Evolutionary conservation across 345 rosid genomes (phyloP), one percentile per base, ranked within the genome.

Genomic region (Lenwebbia sp.): DNA sequence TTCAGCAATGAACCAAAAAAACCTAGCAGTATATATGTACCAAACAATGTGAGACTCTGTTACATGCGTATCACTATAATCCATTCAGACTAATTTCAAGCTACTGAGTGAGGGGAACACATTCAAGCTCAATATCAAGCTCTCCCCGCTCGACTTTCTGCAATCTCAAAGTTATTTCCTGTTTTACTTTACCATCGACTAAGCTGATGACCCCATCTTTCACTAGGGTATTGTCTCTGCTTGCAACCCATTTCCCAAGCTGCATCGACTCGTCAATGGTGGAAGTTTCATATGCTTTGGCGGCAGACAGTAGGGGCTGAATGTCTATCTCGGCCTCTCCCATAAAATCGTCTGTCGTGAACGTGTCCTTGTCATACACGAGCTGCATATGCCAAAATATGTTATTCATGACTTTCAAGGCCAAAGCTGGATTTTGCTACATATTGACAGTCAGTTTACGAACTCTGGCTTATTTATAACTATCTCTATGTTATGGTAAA

Each of bases 251-350:
- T 88, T 93, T 94, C 82, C 98, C 97, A 2, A 96, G 94, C 89
- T 92, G 95, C 90, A 89, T 93, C 6, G 99, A 84, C 85, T 94
- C 97, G 1, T 56, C 57, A 56, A 92, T 89, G 52, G 90, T 87
- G 21, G 95, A 94, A 12, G 82, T 87, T 91, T 97, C 98, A 40
- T 88, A 90, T 41, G 97, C 98, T 92, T 90, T 93, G 30, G 99
- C 98, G n/a, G 97, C 96, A 76, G 91, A 53, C 40, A 97, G 92
- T 84, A 97, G 92, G 13, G 99, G 96, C 88, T 97, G 98, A 85
- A 96, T 97, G 91, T 97, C 98, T n/a, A 97, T 95, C 91, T 97
- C 99, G 1, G 99, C 97, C 84, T 96, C 99, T 54, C 99, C 99
- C 99, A 96, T 97, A 88, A 96, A 97, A 92, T 97, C 99, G 85